A percentile compares a stretch with the other conserved stretches of the same genome.
Evolutionary conservation across 2,329 filamentous ascomycete species (phyloP).

Genomic region (Exophiala bonariae): DNA sequence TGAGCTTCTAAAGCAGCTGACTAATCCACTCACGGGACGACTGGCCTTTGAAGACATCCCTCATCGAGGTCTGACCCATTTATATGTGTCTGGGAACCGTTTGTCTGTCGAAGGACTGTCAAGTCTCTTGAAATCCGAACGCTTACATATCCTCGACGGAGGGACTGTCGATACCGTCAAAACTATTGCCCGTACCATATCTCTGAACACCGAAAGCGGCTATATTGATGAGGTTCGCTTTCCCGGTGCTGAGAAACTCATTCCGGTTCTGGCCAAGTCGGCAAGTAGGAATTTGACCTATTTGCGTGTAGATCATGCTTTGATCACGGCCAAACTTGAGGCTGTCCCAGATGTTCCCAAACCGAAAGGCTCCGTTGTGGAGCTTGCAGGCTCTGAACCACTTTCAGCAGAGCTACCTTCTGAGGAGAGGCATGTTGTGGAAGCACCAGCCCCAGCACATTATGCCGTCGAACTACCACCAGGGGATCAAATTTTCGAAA

Average conservation of each 20-base stretch:
- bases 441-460: conserved; percentile 21
- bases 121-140: conserved; percentile 51
- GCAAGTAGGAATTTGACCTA: conserved; percentile 53
- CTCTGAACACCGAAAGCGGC: conserved; percentile 19
- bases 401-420: conserved; percentile 31
- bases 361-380: conserved; percentile 10
- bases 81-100: conserved; percentile 58
- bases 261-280: conserved; percentile 49
- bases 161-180: conserved; percentile 46
- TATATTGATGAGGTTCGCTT: conserved; percentile 34
- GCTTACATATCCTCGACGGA: conserved; percentile 57
- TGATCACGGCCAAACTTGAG: conserved; percentile 50
- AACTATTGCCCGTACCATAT: conserved; percentile 19
- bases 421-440: conserved; percentile 33
- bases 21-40: conserved; percentile 50
- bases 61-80: conserved; percentile 58
- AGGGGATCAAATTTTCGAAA: conserved; percentile 37
- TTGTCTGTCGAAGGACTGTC: conserved; percentile 58
- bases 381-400: conserved; percentile 20
- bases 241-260: conserved; percentile 56
- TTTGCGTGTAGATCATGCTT: conserved; percentile 55
- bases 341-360: conserved; percentile 3
- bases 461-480: conserved; percentile 37
- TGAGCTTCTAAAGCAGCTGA: conserved; percentile 51
- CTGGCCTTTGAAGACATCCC: conserved; percentile 57